phyloP scores from a whole-genome alignment of 2,329 filamentous ascomycete species.

The Stenocarpella maydis region DNA sequence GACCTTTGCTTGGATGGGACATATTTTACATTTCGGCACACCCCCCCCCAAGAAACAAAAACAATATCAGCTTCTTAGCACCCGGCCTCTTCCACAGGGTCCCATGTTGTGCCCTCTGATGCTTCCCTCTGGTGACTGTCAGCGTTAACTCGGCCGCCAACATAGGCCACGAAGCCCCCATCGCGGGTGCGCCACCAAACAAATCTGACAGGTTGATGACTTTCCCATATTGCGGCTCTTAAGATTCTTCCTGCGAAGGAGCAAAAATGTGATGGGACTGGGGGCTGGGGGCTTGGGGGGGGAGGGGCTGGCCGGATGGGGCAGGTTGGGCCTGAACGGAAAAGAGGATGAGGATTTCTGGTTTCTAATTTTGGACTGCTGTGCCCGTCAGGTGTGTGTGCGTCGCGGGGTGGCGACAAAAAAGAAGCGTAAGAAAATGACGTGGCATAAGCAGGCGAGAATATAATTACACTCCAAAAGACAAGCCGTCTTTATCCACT shows the following conservation, averaged over 20 bases:
- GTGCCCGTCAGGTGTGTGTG: background rate
- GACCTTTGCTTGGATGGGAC: background rate
- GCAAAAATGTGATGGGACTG: background rate
- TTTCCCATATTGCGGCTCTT: background rate
- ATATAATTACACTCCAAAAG: background rate
- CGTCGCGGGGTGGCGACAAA: background rate
- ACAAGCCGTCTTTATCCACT: background rate
- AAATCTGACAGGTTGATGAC: background rate
- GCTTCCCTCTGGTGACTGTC: background rate
- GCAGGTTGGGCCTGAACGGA: background rate
- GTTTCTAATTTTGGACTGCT: constrained; percentile 11
- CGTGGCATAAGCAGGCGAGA: background rate
- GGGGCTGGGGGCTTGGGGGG: background rate
- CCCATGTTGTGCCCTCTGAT: background rate
- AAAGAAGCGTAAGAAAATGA: background rate
- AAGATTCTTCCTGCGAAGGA: constrained; percentile 1
- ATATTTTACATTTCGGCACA: background rate
- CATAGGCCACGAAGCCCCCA: too few species aligned
- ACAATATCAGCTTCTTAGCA: background rate
- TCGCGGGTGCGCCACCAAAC: background rate
- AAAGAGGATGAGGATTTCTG: background rate
- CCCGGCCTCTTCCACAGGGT: background rate
- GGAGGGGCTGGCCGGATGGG: background rate
- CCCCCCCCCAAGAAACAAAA: background rate
- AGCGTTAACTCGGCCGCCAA: background rate